Base-by-base conservation (phyloP, 768 basidiomycete species). In the Xerocomus potaroensis region DNA sequence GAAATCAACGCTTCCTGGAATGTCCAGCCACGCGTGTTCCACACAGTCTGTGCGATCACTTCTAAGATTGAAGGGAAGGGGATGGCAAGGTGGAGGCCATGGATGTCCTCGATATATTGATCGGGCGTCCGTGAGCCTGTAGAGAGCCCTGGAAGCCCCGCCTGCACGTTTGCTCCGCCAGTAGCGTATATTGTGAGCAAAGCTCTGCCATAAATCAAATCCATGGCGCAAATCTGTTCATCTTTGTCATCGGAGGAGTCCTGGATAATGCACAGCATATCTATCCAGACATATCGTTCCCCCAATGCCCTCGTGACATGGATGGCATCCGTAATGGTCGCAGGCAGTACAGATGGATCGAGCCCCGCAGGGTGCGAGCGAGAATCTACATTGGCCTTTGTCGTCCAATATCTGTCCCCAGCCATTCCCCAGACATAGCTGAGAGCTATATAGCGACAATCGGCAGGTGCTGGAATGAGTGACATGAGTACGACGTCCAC, bases 201-300 rank as follows among this genome's bases (percentile, higher is more conserved):
- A 30, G 53, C 46, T 15, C 19, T 36, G 30, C 45, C 24, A 21
- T 45, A 48, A 8, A 54, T 36, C 22, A 37, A 35, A 14, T 51
- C 50, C 53, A 51, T 51, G 12, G 36, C 50, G 9, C 33, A 30
- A 24, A 55, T 34, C 41, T 55, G 47, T 10, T 4, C 22, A 27
- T 5, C 8, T 38, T 52, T 48, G 41, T 55, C 54, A 14, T 43
- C 39, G 4, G 5, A 12, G 18, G n/a, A 43, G 39, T 54, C 53
- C 36, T 56, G 55, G 43, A 48, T 51, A 39, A 56, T 55, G 36
- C 55, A 56, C 2, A 55, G 36, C 12, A 43, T 39, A 30, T 56
- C 55, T 31, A 54, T 21, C 39, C 26, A 40, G 16, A 40, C 10
- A 18, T 40, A 40, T 12, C 39, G 39, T 19, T 40, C 26, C 7